phyloP scores from a whole-genome alignment of 345 rosid species.

The Isatis tinctoria region DNA sequence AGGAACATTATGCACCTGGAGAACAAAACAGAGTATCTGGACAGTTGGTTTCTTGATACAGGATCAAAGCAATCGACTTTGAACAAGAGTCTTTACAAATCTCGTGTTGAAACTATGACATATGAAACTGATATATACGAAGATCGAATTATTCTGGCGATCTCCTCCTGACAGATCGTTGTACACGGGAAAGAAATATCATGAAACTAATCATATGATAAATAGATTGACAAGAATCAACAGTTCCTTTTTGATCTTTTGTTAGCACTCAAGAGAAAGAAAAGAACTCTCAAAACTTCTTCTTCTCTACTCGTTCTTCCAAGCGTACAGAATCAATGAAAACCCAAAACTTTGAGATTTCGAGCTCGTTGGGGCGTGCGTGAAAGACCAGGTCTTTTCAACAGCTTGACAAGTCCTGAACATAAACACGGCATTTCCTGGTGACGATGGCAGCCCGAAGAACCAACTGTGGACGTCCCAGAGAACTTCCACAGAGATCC shows the following conservation, averaged over 20 bases:
- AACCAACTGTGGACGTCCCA: slow-evolving; percentile 98
- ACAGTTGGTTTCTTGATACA: background rate
- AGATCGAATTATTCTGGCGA: background rate
- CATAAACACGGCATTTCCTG: slow-evolving; percentile 87
- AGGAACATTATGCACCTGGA: slow-evolving; percentile 6
- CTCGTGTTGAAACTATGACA: background rate
- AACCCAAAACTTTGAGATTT: slow-evolving; percentile 65
- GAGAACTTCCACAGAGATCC: slow-evolving; percentile 67
- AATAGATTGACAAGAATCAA: slow-evolving; percentile 36
- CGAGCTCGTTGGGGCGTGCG: slow-evolving; percentile 52
- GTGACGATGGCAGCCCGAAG: slow-evolving; percentile 55
- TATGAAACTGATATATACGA: slow-evolving; percentile 10
- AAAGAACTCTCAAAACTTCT: slow-evolving; percentile 26
- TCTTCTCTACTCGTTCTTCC: slow-evolving; percentile 79
- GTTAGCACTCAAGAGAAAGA: slow-evolving; percentile 18
- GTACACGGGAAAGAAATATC: background rate
- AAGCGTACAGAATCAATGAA: slow-evolving; percentile 77
- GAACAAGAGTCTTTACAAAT: slow-evolving; percentile 3
- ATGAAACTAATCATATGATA: slow-evolving; percentile 19
- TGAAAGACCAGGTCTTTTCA: slow-evolving; percentile 61
- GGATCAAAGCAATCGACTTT: slow-evolving; percentile 2
- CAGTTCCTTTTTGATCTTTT: slow-evolving; percentile 15
- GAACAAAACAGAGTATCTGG: slow-evolving; percentile 12
- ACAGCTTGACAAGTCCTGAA: slow-evolving; percentile 74
- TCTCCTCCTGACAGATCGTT: no score